Percentiles rank a stretch among this genome's conserved stretches.
phyloP scores from a whole-genome alignment of 441 rosid genomes.

The Eruca vesicaria region DNA sequence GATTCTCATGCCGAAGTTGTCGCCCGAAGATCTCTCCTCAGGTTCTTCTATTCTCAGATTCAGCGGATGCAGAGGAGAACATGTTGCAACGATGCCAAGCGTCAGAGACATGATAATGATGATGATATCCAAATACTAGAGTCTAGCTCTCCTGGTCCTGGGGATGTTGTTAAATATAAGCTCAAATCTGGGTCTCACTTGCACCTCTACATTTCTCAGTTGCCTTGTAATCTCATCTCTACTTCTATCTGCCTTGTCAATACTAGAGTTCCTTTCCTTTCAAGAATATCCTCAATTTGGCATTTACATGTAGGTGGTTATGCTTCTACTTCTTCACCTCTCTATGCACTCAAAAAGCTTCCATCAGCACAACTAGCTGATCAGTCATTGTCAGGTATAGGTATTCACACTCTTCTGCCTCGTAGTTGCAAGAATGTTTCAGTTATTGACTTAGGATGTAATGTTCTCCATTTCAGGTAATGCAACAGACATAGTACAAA shows the following conservation, averaged over 20 bases:
- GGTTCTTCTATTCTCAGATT: slow-evolving; percentile 75
- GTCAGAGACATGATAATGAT: slow-evolving; percentile 14
- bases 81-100: slow-evolving; percentile 23
- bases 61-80: slow-evolving; percentile 31
- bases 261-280: not conserved
- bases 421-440: not conserved
- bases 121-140: slow-evolving; percentile 34
- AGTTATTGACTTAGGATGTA: slow-evolving; percentile 10
- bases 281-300: not conserved
- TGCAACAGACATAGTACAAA: slow-evolving; percentile 59
- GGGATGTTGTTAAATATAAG: slow-evolving; percentile 39
- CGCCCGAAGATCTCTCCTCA: slow-evolving; percentile 77
- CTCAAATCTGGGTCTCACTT: slow-evolving; percentile 63
- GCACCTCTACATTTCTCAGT: slow-evolving; percentile 83
- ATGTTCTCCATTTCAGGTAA: slow-evolving; percentile 39
- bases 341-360: slow-evolving; percentile 36
- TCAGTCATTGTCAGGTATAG: slow-evolving; percentile 12
- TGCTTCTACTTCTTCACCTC: slow-evolving; percentile 48
- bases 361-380: slow-evolving; percentile 31
- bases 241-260: not conserved
- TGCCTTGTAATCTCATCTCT: slow-evolving; percentile 71
- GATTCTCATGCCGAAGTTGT: slow-evolving; percentile 92
- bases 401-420: slow-evolving; percentile 1
- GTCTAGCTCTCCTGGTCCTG: slow-evolving; percentile 30
- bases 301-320: slow-evolving; percentile 57